Evolutionary conservation across 768 basidiomycete genomes (phyloP).

Genomic region (Crepidotus variabilis): DNA sequence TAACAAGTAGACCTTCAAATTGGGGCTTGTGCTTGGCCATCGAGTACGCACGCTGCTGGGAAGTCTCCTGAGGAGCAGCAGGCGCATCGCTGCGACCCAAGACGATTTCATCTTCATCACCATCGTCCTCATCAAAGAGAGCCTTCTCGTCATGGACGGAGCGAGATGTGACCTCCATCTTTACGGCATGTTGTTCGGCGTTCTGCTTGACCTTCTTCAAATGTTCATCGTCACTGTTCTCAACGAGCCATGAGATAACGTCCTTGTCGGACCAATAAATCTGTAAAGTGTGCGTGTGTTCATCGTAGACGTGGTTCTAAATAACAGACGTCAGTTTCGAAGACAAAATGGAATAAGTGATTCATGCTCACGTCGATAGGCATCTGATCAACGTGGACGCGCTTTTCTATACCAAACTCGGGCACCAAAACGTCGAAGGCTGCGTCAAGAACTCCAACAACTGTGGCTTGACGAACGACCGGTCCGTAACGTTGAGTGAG

Average conservation of each 20-base stretch:
- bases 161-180: conserved; percentile 88
- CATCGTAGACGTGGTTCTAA: conserved; percentile 94
- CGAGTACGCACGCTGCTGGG: conserved; percentile 75
- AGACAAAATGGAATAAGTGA: neutral
- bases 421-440: conserved; percentile 96
- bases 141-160: conserved; percentile 85
- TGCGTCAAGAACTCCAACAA: conserved; percentile 93
- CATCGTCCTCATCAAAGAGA: conserved; percentile 86
- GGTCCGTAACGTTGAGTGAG: conserved; percentile 94
- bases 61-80: conserved; percentile 42
- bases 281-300: conserved; percentile 87
- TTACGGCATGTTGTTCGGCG: conserved; percentile 84
- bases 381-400: conserved; percentile 99
- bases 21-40: conserved; percentile 69
- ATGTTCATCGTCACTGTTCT: conserved; percentile 95
- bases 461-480: conserved; percentile 91
- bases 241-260: conserved; percentile 92
- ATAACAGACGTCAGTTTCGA: conserved; percentile 14
- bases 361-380: conserved; percentile 77
- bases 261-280: conserved; percentile 96
- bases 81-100: conserved; percentile 52
- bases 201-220: conserved; percentile 92
- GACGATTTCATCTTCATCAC: conserved; percentile 79
- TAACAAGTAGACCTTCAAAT: conserved; percentile 81
- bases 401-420: conserved; percentile 98